Percentiles rank a stretch among this genome's conserved stretches.
Conservation (phyloP, 768 basidiomycete genomes). For the Chalciporus piperatus region DNA sequence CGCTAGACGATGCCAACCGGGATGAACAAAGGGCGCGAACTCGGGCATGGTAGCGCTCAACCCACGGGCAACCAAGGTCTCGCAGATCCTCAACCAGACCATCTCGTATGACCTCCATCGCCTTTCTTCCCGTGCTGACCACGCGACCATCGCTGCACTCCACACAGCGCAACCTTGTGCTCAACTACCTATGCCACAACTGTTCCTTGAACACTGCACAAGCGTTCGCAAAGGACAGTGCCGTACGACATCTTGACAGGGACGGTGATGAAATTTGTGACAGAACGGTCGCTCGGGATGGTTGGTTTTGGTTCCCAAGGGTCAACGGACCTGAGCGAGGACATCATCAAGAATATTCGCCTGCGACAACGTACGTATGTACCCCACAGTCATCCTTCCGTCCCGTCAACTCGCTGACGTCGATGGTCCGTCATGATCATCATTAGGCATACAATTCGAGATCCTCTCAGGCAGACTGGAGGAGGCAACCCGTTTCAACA, state of each 20-base stretch:
- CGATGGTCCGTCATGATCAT: neutral
- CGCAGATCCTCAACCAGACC: constrained; percentile 38
- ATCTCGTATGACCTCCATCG: constrained; percentile 37
- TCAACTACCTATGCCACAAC: constrained; percentile 75
- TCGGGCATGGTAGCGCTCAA: constrained; percentile 4
- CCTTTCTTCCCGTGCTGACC: constrained; percentile 5
- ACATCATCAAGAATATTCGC: constrained; percentile 44
- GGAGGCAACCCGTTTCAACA: constrained; percentile 62
- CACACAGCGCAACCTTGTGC: constrained; percentile 59
- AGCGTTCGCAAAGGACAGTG: constrained; percentile 63
- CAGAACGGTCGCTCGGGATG: constrained; percentile 19
- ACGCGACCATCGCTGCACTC: neutral
- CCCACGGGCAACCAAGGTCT: constrained; percentile 22
- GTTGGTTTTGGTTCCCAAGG: constrained; percentile 10
- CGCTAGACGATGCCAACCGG: constrained; percentile 17
- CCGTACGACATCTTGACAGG: constrained; percentile 58
- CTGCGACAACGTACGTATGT: constrained; percentile 56
- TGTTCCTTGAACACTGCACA: constrained; percentile 70
- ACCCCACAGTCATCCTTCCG: neutral
- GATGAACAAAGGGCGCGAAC: constrained; percentile 17
- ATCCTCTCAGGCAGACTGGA: constrained; percentile 75
- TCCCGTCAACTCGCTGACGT: neutral
- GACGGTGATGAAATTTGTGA: constrained; percentile 63
- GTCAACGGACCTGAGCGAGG: constrained; percentile 33
- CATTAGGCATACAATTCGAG: constrained; percentile 62